A percentile compares a stretch with the other conserved stretches of the same genome.
Conservation (phyloP, 805 yeast species). For the Starmerella davenportii region DNA sequence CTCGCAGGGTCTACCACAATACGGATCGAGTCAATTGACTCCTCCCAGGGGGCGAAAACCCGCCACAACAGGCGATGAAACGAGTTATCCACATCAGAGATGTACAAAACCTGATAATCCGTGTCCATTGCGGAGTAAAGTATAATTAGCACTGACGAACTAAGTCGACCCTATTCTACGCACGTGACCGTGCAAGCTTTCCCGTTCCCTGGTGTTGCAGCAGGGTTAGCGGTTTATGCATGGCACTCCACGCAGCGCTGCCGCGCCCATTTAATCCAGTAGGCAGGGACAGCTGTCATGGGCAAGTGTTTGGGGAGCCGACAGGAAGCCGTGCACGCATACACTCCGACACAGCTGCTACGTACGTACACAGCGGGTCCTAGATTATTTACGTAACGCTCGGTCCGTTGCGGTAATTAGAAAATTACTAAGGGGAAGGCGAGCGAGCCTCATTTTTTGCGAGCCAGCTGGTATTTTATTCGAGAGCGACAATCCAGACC, state of each 20-base stretch:
- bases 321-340: no score
- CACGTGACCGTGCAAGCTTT: not conserved
- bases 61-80: constrained; percentile 12
- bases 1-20: constrained; percentile 13
- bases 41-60: constrained; percentile 12
- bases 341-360: no score
- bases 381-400: no score
- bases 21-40: constrained; percentile 9
- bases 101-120: constrained; percentile 10
- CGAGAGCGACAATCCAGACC: no score
- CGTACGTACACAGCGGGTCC: no score
- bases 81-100: constrained; percentile 16
- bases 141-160: not conserved
- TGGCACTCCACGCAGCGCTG: not conserved
- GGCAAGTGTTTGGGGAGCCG: not conserved
- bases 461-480: no score
- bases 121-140: not conserved
- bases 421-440: no score
- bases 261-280: not conserved
- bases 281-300: not conserved
- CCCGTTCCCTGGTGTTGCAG: not conserved
- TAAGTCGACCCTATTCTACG: not conserved
- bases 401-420: no score
- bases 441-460: no score
- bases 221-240: not conserved